These are phyloP conservation scores for Betula pendula DNA, from an alignment of 306 rosid genomes.

Conservation along the genomic window DNA sequence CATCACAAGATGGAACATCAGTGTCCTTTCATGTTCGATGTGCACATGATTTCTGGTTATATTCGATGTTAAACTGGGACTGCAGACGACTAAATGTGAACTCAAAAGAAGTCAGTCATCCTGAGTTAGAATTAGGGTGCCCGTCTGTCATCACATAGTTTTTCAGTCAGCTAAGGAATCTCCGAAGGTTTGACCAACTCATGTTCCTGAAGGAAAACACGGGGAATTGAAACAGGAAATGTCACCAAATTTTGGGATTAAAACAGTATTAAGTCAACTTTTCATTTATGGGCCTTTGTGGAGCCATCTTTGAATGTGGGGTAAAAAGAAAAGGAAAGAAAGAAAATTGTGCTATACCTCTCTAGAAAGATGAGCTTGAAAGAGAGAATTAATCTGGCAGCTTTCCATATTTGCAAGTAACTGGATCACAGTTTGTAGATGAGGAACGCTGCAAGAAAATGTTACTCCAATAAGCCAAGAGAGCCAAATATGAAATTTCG, in stretches of 20 bases:
- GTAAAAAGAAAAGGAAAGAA: neutral
- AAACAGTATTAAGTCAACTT: neutral
- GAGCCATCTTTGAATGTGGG: neutral
- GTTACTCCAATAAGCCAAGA: conserved; percentile 22
- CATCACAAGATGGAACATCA: neutral
- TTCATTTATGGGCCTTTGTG: neutral
- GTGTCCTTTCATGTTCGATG: neutral
- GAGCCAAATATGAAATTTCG: conserved; percentile 14
- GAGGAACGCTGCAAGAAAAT: conserved; percentile 61
- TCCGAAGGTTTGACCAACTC: conserved; percentile 39
- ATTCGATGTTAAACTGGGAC: neutral
- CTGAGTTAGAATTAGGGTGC: neutral
- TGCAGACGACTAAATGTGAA: neutral
- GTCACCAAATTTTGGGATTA: neutral
- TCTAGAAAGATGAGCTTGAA: conserved; percentile 38
- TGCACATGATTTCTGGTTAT: neutral
- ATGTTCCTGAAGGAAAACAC: conserved; percentile 35
- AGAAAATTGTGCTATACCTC: conserved; percentile 51
- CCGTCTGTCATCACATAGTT: neutral
- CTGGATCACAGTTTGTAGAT: conserved; percentile 70
- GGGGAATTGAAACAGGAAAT: conserved; percentile 12
- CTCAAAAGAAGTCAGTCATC: too few species aligned
- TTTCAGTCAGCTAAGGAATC: conserved; percentile 15
- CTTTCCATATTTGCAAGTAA: conserved; percentile 85
- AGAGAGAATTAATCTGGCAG: conserved; percentile 61